Conservation (phyloP, 2,329 filamentous ascomycete species). For the Phialemonium atrogriseum region DNA sequence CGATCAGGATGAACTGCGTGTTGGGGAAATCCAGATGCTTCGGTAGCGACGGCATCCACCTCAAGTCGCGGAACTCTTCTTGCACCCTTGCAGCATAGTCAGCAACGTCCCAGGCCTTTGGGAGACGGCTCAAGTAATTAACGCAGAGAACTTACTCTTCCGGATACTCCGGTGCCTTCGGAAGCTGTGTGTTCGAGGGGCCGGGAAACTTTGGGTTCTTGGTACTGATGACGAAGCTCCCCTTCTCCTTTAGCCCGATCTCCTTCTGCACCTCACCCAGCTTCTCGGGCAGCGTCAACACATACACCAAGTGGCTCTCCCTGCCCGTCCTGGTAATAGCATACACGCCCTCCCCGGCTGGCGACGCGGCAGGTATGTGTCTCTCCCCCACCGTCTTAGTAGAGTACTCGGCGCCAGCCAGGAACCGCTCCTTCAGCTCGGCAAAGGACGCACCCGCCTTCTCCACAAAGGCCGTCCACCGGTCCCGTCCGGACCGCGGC, state of each 20-base stretch:
- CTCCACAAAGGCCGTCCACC: constrained; percentile 78
- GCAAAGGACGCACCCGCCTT: constrained; percentile 59
- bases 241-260: constrained; percentile 62
- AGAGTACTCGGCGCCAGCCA: constrained; percentile 58
- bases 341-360: constrained; percentile 80
- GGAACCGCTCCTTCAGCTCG: constrained; percentile 64
- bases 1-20: constrained; percentile 72
- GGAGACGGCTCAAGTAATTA: not conserved
- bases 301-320: constrained; percentile 70
- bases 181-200: constrained; percentile 55
- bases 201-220: constrained; percentile 69
- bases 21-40: constrained; percentile 68
- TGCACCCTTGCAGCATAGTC: constrained; percentile 8
- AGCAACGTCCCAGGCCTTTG: not conserved
- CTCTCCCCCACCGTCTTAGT: constrained; percentile 69
- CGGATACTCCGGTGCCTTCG: constrained; percentile 60
- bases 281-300: constrained; percentile 64
- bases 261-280: constrained; percentile 66
- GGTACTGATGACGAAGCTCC: constrained; percentile 70
- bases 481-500: constrained; percentile 58
- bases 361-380: constrained; percentile 59
- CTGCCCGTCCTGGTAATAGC: constrained; percentile 65
- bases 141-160: constrained; percentile 44
- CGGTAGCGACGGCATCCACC: constrained; percentile 68
- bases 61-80: constrained; percentile 51